A percentile compares a stretch with the other conserved stretches of the same genome.
phyloP scores from a whole-genome alignment of 176 grass and related monocot genomes.

The Aegilops speltoides region DNA sequence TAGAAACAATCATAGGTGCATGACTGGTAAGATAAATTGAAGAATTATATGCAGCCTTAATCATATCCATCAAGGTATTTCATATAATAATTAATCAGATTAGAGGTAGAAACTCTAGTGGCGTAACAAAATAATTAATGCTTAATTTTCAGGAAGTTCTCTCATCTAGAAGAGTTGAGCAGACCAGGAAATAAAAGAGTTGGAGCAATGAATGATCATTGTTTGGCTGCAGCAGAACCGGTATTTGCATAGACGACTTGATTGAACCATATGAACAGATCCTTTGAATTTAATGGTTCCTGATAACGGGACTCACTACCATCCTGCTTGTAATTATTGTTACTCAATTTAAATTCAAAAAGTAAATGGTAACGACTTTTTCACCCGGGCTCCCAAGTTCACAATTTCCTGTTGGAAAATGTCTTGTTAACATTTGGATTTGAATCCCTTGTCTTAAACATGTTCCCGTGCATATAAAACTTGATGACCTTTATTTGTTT shows the following conservation, averaged over 20 bases:
- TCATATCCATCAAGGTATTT: not conserved
- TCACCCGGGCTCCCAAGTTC: not conserved
- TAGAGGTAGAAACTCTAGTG: not conserved
- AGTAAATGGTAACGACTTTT: not conserved
- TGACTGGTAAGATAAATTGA: not conserved
- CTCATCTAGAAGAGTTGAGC: not conserved
- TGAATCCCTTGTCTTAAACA: not conserved
- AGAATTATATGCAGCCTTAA: not conserved
- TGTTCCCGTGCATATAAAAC: not conserved
- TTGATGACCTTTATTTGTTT: not conserved
- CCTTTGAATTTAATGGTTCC: not conserved
- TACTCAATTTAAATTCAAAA: not conserved
- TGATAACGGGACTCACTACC: not conserved
- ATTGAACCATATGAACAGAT: not conserved
- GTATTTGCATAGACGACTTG: not conserved
- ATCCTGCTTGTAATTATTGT: not conserved
- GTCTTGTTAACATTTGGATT: not conserved
- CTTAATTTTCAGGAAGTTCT: not conserved
- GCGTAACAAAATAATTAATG: not conserved
- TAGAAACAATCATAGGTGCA: not conserved
- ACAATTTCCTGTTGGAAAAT: not conserved
- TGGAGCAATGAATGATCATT: not conserved
- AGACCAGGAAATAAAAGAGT: not conserved
- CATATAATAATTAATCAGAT: not conserved
- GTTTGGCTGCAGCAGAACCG: not conserved